Evolutionary conservation across 306 rosid species (phyloP).

Genomic region (Purshia tridentata): DNA sequence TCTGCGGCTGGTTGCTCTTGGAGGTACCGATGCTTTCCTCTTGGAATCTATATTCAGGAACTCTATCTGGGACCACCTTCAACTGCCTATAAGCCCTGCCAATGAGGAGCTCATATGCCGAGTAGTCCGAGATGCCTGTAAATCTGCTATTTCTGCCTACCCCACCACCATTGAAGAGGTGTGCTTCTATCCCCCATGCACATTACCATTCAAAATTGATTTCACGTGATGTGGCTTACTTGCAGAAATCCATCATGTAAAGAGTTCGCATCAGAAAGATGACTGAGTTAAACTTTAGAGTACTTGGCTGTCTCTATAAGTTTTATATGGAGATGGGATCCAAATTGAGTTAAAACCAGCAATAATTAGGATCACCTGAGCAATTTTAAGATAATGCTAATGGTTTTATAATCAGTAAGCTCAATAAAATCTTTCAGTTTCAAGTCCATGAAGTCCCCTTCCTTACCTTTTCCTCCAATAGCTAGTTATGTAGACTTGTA

Average conservation of each 20-base stretch:
- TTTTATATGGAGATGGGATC: no score
- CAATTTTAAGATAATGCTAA: no score
- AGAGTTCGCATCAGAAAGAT: no score
- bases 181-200: slow-evolving; percentile 2
- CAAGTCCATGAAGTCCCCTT: no score
- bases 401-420: no score
- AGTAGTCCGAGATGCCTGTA: slow-evolving; percentile 71
- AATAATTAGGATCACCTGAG: no score
- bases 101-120: slow-evolving; percentile 82
- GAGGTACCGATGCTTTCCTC: slow-evolving; percentile 83
- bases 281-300: no score
- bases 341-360: no score
- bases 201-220: neutral
- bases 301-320: no score
- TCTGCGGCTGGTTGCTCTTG: slow-evolving; percentile 76
- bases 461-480: neutral
- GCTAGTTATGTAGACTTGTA: neutral
- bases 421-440: neutral
- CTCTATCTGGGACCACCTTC: slow-evolving; percentile 75
- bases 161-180: slow-evolving; percentile 91
- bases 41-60: slow-evolving; percentile 82
- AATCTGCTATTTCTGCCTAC: slow-evolving; percentile 72
- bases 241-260: no score
- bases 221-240: no score
- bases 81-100: slow-evolving; percentile 72